These are phyloP conservation scores for Cyberlindnera maritima DNA, from an alignment of 805 yeast genomes.

Conservation along the genomic window DNA sequence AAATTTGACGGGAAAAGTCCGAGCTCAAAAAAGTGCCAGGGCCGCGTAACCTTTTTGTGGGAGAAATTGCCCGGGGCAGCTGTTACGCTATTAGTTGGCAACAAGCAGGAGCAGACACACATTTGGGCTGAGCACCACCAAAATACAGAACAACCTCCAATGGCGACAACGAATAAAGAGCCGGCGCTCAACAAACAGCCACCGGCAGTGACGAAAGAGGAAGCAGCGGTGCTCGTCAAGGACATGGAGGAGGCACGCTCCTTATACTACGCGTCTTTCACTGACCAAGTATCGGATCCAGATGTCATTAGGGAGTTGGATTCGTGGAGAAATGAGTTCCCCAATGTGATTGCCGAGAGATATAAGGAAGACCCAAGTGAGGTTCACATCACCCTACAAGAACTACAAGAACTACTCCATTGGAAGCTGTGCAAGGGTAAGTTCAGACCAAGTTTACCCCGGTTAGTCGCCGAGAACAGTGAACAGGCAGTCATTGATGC, in stretches of 20 bases:
- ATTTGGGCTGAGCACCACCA: too few species aligned
- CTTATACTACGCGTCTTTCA: conserved; percentile 9
- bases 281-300: conserved; percentile 7
- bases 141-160: background rate
- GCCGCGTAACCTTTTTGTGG: too few species aligned
- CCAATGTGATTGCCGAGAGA: conserved; percentile 8
- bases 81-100: too few species aligned
- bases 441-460: conserved; percentile 25
- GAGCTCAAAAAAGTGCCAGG: too few species aligned
- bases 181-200: background rate
- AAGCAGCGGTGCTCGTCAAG: background rate
- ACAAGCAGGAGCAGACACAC: too few species aligned
- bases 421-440: conserved; percentile 30
- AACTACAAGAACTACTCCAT: conserved; percentile 24
- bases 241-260: conserved; percentile 3
- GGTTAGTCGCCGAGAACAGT: conserved; percentile 22
- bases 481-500: conserved; percentile 11
- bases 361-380: background rate
- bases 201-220: background rate
- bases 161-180: background rate
- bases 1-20: too few species aligned
- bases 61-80: too few species aligned
- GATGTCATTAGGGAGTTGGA: conserved; percentile 18
- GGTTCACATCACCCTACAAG: conserved; percentile 15
- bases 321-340: conserved; percentile 20